Conservation (phyloP, 305 asterid genomes). For the Nicotiana rustica region DNA sequence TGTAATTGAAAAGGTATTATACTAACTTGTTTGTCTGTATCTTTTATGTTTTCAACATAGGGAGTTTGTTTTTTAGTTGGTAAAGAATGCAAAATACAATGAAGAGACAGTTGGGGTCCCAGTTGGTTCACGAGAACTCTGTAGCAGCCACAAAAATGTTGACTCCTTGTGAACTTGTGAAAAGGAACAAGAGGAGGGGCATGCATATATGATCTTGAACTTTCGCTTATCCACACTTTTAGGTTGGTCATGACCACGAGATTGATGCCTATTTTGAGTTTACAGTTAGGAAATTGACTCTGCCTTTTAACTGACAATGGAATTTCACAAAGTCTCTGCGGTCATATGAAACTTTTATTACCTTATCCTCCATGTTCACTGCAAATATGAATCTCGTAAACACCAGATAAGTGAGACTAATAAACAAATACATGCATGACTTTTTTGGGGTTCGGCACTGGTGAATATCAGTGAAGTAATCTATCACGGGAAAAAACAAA, state of each 20-base stretch:
- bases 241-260: constrained; percentile 14
- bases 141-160: constrained; percentile 37
- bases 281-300: neutral
- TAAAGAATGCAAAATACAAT: constrained; percentile 37
- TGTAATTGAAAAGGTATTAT: too few relatives aligned
- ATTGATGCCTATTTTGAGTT: neutral
- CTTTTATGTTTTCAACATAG: neutral
- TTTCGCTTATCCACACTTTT: neutral
- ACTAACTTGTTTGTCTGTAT: too few relatives aligned
- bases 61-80: constrained; percentile 39
- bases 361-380: too few relatives aligned
- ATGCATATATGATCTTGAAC: neutral
- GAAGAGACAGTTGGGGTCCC: constrained; percentile 44
- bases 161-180: constrained; percentile 23
- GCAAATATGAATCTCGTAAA: neutral
- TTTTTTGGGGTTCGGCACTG: neutral
- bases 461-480: too few relatives aligned
- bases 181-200: neutral
- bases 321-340: neutral
- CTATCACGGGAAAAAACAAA: neutral
- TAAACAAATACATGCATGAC: neutral
- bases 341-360: too few relatives aligned
- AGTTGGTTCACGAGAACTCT: constrained; percentile 62
- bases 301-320: constrained; percentile 11
- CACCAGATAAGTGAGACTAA: neutral